These are phyloP conservation scores for Solanum hybrid DNA, from an alignment of 305 asterid genomes.

Conservation along the genomic window DNA sequence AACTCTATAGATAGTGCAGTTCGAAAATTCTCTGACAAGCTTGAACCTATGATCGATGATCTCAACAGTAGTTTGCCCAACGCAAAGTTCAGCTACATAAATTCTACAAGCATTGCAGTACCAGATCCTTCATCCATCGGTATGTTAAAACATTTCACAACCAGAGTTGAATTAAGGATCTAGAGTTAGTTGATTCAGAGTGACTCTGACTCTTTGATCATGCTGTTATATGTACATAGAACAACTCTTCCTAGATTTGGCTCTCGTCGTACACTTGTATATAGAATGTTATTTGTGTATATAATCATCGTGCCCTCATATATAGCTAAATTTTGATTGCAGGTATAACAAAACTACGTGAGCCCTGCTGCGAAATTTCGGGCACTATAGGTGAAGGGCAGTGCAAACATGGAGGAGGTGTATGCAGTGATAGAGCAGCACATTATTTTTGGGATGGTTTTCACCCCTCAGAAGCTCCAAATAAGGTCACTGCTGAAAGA, in stretches of 20 bases:
- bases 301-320: neutral
- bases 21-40: conserved; percentile 16
- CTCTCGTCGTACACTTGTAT: neutral
- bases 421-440: conserved; percentile 10
- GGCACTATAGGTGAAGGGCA: neutral
- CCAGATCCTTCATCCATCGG: conserved; percentile 23
- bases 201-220: neutral
- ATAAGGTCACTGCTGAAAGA: neutral
- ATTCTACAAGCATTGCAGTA: conserved; percentile 17
- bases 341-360: conserved; percentile 6
- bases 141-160: neutral
- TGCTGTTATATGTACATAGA: neutral
- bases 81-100: conserved; percentile 31
- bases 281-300: neutral
- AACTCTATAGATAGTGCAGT: conserved; percentile 25
- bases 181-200: neutral
- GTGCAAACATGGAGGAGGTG: conserved; percentile 1
- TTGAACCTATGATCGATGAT: conserved; percentile 19
- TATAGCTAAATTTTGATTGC: neutral
- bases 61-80: conserved; percentile 17
- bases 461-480: conserved; percentile 23
- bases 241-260: neutral
- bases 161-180: neutral
- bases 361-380: conserved; percentile 20
- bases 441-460: conserved; percentile 18